phyloP scores from a whole-genome alignment of 257 asterid genomes.

The Nyctanthes arbortristis region DNA sequence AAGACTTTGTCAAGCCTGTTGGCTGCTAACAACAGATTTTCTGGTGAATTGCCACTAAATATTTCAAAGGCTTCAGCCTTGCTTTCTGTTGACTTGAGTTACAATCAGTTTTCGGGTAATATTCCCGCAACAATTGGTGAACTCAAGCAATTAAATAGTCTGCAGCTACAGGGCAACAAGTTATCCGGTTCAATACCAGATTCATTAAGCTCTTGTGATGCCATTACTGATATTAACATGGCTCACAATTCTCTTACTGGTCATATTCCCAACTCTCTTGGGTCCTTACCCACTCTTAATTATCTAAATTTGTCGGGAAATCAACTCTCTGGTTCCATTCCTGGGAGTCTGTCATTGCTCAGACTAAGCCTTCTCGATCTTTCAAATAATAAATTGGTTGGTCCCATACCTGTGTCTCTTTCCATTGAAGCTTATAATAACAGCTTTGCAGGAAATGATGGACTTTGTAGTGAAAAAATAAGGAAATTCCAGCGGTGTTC shows the following conservation, averaged over 20 bases:
- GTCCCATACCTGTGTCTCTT: constrained; percentile 63
- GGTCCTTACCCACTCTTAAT: constrained; percentile 58
- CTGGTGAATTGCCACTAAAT: constrained; percentile 58
- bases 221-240: constrained; percentile 61
- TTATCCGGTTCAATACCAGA: constrained; percentile 69
- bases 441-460: constrained; percentile 66
- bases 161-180: constrained; percentile 53
- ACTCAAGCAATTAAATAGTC: constrained; percentile 47
- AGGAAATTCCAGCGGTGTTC: constrained; percentile 51
- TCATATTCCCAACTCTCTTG: constrained; percentile 54
- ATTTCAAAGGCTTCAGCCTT: constrained; percentile 48
- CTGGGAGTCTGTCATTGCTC: constrained; percentile 52
- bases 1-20: constrained; percentile 46
- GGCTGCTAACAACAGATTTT: constrained; percentile 47
- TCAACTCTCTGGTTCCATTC: constrained; percentile 73
- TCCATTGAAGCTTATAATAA: constrained; percentile 57
- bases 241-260: constrained; percentile 66
- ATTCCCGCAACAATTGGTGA: constrained; percentile 61
- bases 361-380: constrained; percentile 74
- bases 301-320: constrained; percentile 72
- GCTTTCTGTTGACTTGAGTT: constrained; percentile 49
- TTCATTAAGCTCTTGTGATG: constrained; percentile 62
- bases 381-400: constrained; percentile 59
- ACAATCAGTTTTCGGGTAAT: constrained; percentile 62
- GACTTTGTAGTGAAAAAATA: constrained; percentile 64